Percentiles rank a stretch among this genome's conserved stretches.
Conservation (phyloP, 257 asterid genomes). For the Ilex aquifolium region DNA sequence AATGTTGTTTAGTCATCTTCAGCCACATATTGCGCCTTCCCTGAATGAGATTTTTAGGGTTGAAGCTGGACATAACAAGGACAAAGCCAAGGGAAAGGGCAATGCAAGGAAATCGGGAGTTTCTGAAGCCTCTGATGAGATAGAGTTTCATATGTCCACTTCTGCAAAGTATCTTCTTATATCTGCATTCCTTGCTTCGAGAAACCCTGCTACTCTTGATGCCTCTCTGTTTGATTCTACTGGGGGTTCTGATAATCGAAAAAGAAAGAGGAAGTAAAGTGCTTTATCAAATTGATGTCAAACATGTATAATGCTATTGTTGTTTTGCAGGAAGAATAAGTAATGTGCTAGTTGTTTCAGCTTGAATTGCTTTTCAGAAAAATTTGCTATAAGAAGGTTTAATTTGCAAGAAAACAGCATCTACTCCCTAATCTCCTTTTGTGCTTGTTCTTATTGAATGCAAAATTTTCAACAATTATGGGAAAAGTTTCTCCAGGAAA, state of each 20-base stretch:
- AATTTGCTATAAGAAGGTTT: neutral
- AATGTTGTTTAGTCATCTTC: conserved; percentile 52
- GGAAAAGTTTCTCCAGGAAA: neutral
- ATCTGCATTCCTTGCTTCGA: conserved; percentile 92
- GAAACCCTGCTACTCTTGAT: conserved; percentile 98
- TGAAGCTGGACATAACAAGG: conserved; percentile 37
- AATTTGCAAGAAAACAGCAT: neutral
- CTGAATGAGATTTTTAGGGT: conserved; percentile 57
- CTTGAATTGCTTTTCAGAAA: neutral
- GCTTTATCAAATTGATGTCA: conserved; percentile 6
- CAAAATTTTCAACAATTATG: neutral
- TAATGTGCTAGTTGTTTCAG: neutral
- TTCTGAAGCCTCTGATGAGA: conserved; percentile 37
- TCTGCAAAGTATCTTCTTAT: conserved; percentile 85
- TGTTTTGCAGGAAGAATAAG: neutral
- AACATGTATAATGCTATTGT: conserved; percentile 6
- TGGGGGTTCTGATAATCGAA: conserved; percentile 67
- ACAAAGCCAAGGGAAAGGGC: conserved; percentile 32
- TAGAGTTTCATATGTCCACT: conserved; percentile 79
- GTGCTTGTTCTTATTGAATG: neutral
- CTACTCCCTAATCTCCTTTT: neutral
- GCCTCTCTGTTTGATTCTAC: conserved; percentile 93
- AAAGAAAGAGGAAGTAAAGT: conserved; percentile 84
- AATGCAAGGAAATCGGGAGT: conserved; percentile 35
- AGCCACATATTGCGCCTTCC: conserved; percentile 48